Evolutionary conservation across 352 stramenopile genomes (phyloP).

Genomic region (Phytophthora boehmeriae): DNA sequence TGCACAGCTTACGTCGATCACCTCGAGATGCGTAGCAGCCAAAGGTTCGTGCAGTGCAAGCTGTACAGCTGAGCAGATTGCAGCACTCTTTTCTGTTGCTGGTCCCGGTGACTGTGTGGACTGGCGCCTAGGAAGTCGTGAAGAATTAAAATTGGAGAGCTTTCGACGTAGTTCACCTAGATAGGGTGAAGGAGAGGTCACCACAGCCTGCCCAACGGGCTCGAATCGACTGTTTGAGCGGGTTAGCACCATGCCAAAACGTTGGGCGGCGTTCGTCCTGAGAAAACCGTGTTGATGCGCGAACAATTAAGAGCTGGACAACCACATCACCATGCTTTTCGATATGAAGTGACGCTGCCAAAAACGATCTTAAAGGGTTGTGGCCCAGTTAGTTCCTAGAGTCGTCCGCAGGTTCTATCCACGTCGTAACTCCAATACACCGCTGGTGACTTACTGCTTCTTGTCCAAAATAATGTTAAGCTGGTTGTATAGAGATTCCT

Average conservation of each 20-base stretch:
- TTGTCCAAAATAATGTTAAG: slow-evolving; percentile 90
- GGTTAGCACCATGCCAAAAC: slow-evolving; percentile 15
- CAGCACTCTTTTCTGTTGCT: slow-evolving; percentile 30
- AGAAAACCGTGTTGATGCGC: too few species aligned
- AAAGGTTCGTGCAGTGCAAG: slow-evolving; percentile 19
- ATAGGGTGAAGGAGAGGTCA: slow-evolving; percentile 21
- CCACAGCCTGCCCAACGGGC: slow-evolving; percentile 3
- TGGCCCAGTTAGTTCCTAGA: too few species aligned
- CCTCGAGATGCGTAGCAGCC: slow-evolving; percentile 21
- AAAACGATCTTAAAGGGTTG: too few species aligned
- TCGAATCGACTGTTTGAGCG: slow-evolving; percentile 20
- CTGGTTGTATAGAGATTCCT: slow-evolving; percentile 87
- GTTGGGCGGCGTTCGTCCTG: background rate
- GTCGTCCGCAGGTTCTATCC: too few species aligned
- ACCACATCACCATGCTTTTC: background rate
- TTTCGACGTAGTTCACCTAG: slow-evolving; percentile 20
- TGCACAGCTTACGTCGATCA: slow-evolving; percentile 57
- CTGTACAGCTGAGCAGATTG: slow-evolving; percentile 23
- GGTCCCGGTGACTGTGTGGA: slow-evolving; percentile 19
- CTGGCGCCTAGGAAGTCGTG: slow-evolving; percentile 8
- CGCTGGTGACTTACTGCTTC: slow-evolving; percentile 40
- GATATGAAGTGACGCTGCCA: too few species aligned
- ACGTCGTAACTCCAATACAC: too few species aligned
- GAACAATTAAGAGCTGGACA: background rate
- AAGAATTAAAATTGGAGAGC: slow-evolving; percentile 23